phyloP scores from a whole-genome alignment of 306 rosid species.

The Vigna reflexopilosa region DNA sequence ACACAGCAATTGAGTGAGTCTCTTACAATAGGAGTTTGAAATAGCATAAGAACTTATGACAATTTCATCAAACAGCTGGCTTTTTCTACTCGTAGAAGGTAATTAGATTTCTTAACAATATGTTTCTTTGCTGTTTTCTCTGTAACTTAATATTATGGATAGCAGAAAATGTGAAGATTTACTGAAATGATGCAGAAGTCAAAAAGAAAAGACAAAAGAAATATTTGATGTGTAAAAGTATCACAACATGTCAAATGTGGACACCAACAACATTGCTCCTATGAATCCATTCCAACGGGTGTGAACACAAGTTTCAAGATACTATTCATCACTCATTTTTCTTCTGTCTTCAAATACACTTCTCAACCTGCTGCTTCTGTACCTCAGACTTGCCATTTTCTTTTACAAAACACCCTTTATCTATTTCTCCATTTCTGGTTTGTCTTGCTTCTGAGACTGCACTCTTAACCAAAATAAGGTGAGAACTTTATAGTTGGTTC shows the following conservation, averaged over 20 bases:
- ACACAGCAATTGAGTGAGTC: background rate
- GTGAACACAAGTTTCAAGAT: constrained; percentile 37
- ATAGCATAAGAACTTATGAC: background rate
- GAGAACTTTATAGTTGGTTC: constrained; percentile 6
- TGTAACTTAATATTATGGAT: constrained; percentile 22
- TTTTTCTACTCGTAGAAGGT: constrained; percentile 38
- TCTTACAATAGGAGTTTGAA: background rate
- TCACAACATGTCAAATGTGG: constrained; percentile 48
- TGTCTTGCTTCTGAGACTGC: constrained; percentile 35
- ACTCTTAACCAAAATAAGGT: constrained; percentile 43
- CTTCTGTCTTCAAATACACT: constrained; percentile 35
- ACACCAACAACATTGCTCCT: constrained; percentile 47
- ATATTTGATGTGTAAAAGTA: constrained; percentile 7
- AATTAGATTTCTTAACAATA: constrained; percentile 42
- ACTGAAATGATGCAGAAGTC: constrained; percentile 47
- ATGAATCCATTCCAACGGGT: constrained; percentile 46
- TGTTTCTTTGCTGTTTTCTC: constrained; percentile 38
- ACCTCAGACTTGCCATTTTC: constrained; percentile 34
- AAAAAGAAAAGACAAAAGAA: constrained; percentile 37
- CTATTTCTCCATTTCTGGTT: constrained; percentile 21
- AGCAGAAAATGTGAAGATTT: constrained; percentile 44
- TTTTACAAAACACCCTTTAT: background rate
- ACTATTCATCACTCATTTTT: constrained; percentile 22
- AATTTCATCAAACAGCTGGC: constrained; percentile 44
- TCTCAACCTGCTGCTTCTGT: constrained; percentile 31